phyloP scores from a whole-genome alignment of 768 basidiomycete genomes.

The Collybiopsis confluens region DNA sequence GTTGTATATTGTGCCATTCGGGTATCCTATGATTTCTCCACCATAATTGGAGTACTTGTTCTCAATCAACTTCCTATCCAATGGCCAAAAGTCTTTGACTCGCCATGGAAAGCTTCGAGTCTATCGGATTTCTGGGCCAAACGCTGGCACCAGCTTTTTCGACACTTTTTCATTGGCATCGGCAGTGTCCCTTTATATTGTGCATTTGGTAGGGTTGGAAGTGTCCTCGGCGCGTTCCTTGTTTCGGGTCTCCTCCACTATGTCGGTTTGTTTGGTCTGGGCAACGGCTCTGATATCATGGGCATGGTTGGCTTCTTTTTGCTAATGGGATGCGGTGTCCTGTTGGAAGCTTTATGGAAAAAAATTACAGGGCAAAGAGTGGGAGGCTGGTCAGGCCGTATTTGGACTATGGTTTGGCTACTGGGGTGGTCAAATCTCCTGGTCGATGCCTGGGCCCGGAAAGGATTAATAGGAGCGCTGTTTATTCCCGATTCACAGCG shows the following conservation, averaged over 20 bases:
- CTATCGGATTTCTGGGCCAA: constrained; percentile 58
- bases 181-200: constrained; percentile 40
- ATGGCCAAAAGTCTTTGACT: constrained; percentile 63
- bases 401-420: constrained; percentile 50
- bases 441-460: constrained; percentile 45
- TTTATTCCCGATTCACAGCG: constrained; percentile 1
- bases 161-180: constrained; percentile 49
- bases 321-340: constrained; percentile 48
- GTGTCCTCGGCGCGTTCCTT: constrained; percentile 53
- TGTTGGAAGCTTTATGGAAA: constrained; percentile 47
- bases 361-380: constrained; percentile 39
- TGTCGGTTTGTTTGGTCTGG: constrained; percentile 55
- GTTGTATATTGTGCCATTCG: constrained; percentile 43
- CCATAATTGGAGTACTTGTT: constrained; percentile 40
- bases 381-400: constrained; percentile 41
- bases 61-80: constrained; percentile 45
- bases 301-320: constrained; percentile 45
- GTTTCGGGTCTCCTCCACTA: constrained; percentile 61
- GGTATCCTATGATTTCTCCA: constrained; percentile 33
- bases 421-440: constrained; percentile 42
- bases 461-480: constrained; percentile 34
- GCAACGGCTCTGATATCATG: constrained; percentile 11
- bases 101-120: constrained; percentile 55
- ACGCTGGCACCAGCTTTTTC: constrained; percentile 70
- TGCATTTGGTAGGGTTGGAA: constrained; percentile 31